Evolutionary conservation across 2,329 filamentous ascomycete species (phyloP), one percentile per base, ranked within the genome.

Genomic region (Talaromyces sp.): DNA sequence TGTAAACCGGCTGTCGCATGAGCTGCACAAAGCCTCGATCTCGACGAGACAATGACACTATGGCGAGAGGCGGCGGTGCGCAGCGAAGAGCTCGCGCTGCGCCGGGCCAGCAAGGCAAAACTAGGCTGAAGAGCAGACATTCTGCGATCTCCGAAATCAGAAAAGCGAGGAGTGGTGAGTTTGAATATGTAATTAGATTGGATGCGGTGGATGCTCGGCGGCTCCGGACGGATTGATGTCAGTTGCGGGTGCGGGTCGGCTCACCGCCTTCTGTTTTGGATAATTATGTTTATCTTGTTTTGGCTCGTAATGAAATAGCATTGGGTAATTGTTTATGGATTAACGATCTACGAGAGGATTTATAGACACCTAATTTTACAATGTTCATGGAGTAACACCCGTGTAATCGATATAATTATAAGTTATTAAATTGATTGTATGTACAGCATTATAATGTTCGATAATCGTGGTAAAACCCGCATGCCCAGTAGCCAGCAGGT

Each of bases 31-130:
- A 19, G 24, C 26, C 24, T 17, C 8, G 49, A 29, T 21, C 49
- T 35, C 27, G 59, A 58, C 32, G 55, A 14, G n/a, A 32, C 21
- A 24, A 49, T 17, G 14, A 57, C 49, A 21, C 51, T 62, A 43
- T 27, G 56, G 50, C 56, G 50, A 27, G 58, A 46, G 21, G 57
- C 54, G 24, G 26, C 26, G 26, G 31, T 24, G 29, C 59, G 29
- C 4, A 60, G 38, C 31, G 51, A 24, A 9, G 55, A 26, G 24
- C 32, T 43, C 32, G 59, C 55, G 35, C 53, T 5, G 26, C 61
- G 61, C n/a, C 57, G 57, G 17, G 61, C 58, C 27, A 62, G 19
- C 29, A 17, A 52, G 27, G 43, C 56, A 13, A 58, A 35, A 11
- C 24, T 7, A 35, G 41, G 17, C 24, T 55, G 50, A 49, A 21